These are phyloP conservation scores for Porpolomopsis calyptriformis DNA, from an alignment of 768 basidiomycete species.

Conservation along the genomic window DNA sequence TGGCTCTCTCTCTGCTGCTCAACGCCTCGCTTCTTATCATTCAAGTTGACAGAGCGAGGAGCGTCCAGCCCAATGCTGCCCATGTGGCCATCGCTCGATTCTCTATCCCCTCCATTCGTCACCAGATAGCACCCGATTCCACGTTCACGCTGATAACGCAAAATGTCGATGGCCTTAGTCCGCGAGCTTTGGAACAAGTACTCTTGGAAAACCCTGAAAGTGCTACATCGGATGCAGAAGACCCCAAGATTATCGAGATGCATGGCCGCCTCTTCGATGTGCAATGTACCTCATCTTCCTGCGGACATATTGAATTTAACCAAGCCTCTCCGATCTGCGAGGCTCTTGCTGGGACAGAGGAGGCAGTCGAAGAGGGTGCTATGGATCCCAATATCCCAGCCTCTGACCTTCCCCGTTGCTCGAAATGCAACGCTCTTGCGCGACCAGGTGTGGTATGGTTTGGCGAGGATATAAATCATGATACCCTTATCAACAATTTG, in stretches of 20 bases:
- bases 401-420: conserved; percentile 34
- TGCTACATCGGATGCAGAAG: conserved; percentile 9
- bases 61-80: conserved; percentile 43
- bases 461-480: conserved; percentile 32
- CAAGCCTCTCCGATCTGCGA: conserved; percentile 34
- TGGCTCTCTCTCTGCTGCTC: background rate
- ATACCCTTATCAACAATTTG: conserved; percentile 30
- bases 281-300: conserved; percentile 33
- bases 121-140: conserved; percentile 30
- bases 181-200: conserved; percentile 26
- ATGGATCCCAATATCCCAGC: conserved; percentile 29
- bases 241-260: conserved; percentile 42
- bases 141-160: conserved; percentile 47
- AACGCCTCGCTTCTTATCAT: conserved; percentile 3
- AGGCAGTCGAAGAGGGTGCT: conserved; percentile 22
- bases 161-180: conserved; percentile 49
- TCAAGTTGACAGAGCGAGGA: conserved; percentile 29
- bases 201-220: conserved; percentile 4
- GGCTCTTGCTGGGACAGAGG: conserved; percentile 34
- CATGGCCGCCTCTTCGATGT: conserved; percentile 51
- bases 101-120: conserved; percentile 28
- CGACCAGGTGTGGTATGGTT: conserved; percentile 55
- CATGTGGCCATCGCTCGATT: conserved; percentile 41
- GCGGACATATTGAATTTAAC: conserved; percentile 32
- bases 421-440: conserved; percentile 30